Base-by-base conservation (phyloP, 495 filamentous ascomycete genomes). In the Endocarpon pusillum region DNA sequence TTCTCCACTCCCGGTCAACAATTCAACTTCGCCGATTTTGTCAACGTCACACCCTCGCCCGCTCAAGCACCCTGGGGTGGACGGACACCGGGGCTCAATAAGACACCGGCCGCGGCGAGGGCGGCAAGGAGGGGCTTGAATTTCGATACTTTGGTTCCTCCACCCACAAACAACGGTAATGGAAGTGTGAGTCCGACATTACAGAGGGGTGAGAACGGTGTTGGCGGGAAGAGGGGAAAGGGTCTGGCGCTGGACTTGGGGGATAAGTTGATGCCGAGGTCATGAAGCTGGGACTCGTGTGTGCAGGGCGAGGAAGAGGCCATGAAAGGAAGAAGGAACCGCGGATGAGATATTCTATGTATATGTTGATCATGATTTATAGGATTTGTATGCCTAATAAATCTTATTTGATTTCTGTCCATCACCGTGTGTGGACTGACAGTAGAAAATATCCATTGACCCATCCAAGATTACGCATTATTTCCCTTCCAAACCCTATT, bases 11-110 rank as follows among this genome's bases (percentile, higher is more conserved):
- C 69, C 1, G 61, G 61, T 19, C 69, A 74, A 36, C 71, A 72
- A 38, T 93, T 94, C 58, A 89, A 94, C 58, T 94, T 94, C 57
- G 74, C 84, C 5, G 91, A 96, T 50, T 99, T 92, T 49, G 77
- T 96, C 39, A 93, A 99, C 49, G 81, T 94, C 54, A 92, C 89
- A 10, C 89, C 91, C 3, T 89, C 81, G 43, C 91, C 89, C 2
- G 89, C 85, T 8, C 89, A 94, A 54, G 81, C 73, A 37, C 65
- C 73, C 3, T 94, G 73, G 64, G 75, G 75, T 33, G 58, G 54
- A 36, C 67, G 68, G n/a, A 69, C 71, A 30, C 57, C 62, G 39
- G 67, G 53, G 37, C 58, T 49, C 40, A 44, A 51, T 61, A 78
- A 68, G 59, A 71, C 89, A 36, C 61, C 72, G 47, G 55, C 69